phyloP scores from a whole-genome alignment of 306 rosid genomes.

The Trifolium repens region DNA sequence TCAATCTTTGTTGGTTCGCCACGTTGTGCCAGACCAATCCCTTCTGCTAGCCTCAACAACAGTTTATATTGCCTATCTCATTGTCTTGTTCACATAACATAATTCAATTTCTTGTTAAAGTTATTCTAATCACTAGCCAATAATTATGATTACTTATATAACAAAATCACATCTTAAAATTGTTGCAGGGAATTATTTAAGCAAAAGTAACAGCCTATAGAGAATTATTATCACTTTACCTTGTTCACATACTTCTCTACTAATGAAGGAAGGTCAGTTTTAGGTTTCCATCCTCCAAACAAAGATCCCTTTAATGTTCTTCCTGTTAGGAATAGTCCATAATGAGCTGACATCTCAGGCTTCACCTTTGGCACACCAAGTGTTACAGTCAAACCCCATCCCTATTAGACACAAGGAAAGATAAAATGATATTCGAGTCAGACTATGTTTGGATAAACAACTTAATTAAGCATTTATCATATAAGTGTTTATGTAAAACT shows the following conservation, averaged over 20 bases:
- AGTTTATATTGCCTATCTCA: neutral
- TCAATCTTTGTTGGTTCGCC: neutral
- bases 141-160: neutral
- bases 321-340: slow-evolving; percentile 68
- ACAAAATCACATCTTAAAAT: slow-evolving; percentile 24
- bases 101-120: neutral
- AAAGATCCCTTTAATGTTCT: slow-evolving; percentile 90
- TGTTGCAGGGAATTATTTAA: neutral
- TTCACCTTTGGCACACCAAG: slow-evolving; percentile 91
- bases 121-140: neutral
- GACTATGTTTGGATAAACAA: neutral
- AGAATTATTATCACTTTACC: slow-evolving; percentile 49
- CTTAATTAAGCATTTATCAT: neutral
- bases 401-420: slow-evolving; percentile 52
- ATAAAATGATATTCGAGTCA: slow-evolving; percentile 21
- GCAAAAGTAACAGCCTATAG: slow-evolving; percentile 16
- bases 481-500: neutral
- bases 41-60: neutral
- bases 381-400: slow-evolving; percentile 93
- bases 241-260: slow-evolving; percentile 82
- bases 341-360: slow-evolving; percentile 87
- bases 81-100: neutral
- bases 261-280: slow-evolving; percentile 86
- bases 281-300: slow-evolving; percentile 98
- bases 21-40: neutral